Base-by-base conservation (phyloP, 2,329 filamentous ascomycete species). In the Ophiostoma ulmi region DNA sequence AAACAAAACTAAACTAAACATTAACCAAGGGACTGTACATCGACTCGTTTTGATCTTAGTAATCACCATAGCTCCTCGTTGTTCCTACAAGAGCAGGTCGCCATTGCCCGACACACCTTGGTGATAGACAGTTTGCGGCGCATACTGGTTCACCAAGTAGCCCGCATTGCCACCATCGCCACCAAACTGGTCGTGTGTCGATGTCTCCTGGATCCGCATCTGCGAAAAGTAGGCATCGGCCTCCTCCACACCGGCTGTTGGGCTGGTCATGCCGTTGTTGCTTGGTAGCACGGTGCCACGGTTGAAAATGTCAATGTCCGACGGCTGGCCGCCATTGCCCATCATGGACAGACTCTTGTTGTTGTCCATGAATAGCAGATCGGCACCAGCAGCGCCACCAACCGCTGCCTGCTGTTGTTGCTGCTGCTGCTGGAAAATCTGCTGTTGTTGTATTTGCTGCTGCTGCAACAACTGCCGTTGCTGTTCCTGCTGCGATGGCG, bases 161-260 rank as follows among this genome's bases (percentile, higher is more conserved):
- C 84, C 85, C 72, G 83, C 82, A 11, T 83, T 82, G 66, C 81
- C 81, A 66, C 83, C 84, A 31, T 83, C 83, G 41, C 83, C 85
- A 67, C 87, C 88, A 77, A 90, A 90, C 17, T 87, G 87, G 75
- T 90, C 89, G 70, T 48, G 67, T 65, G 88, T 83, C 70, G 61
- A 58, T 6, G 70, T 69, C 48, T 84, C 83, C 75, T 87, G 86
- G 71, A 93, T 83, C 71, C 86, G 84, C 86, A 94, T 87, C 20
- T 91, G 89, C 20, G 91, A 89, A 80, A 97, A 98, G 80, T 97
- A 97, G 20, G 90, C 88, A 77, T 97, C 94, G 11, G 94, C 94
- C 70, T 95, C 93, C 76, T 86, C 91, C 48, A 96, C 88, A 1
- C 93, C 93, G 31, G 93, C 92, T 36, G 88, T 87, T 3, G 87